A percentile compares a stretch with the other conserved stretches of the same genome.
Conservation (phyloP, 2,329 filamentous ascomycete species). For the Ceratocystis diversiconidia region DNA sequence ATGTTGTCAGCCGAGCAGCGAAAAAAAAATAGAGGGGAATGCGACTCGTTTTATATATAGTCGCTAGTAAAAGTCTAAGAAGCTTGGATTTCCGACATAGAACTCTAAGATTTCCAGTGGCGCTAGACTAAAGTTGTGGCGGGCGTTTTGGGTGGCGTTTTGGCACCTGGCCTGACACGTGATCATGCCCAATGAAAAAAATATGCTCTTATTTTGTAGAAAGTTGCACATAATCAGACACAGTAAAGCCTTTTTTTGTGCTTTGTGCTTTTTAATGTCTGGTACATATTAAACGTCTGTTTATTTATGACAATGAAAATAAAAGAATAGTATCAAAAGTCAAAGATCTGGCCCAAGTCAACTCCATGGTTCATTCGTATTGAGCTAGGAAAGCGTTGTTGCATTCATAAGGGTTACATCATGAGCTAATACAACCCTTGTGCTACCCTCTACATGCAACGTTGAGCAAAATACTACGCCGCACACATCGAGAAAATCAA, state of each 20-base stretch:
- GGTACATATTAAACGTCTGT: too few species aligned
- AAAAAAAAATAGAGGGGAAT: slow-evolving; percentile 3
- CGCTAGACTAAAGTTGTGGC: background rate
- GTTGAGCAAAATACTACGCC: background rate
- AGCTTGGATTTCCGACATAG: background rate
- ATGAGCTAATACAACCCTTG: background rate
- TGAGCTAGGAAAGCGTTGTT: background rate
- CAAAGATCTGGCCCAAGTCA: too few species aligned
- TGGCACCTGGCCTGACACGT: background rate
- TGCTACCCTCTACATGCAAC: background rate
- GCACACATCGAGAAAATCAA: too few species aligned
- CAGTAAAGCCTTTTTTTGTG: too few species aligned
- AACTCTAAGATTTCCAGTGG: background rate
- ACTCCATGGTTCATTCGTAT: background rate
- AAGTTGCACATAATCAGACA: too few species aligned
- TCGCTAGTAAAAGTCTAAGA: background rate
- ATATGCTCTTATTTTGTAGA: background rate
- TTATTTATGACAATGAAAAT: too few species aligned
- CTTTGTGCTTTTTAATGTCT: too few species aligned
- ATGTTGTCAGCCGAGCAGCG: background rate
- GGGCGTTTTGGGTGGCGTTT: background rate
- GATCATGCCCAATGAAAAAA: background rate
- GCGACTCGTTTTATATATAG: background rate
- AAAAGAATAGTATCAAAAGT: too few species aligned
- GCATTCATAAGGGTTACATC: background rate